Conservation (phyloP, 768 basidiomycete species). For the Tylopilus cervinicoccineus region DNA sequence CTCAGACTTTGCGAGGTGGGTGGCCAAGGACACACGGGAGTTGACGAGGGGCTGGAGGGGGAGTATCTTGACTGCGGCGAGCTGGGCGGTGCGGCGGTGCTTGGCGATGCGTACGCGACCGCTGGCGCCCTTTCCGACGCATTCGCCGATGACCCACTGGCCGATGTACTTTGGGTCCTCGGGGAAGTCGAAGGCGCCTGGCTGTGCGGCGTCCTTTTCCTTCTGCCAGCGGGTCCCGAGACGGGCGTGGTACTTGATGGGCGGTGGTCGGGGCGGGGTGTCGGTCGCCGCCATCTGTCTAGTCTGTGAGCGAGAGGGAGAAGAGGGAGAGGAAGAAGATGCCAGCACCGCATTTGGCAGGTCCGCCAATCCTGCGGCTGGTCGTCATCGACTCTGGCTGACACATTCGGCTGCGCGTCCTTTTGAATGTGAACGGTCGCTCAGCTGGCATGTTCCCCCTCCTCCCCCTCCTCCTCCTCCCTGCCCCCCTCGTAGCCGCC, state of each 20-base stretch:
- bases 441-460: constrained; percentile 6
- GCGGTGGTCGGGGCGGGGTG: constrained; percentile 66
- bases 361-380: too few species aligned
- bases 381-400: too few species aligned
- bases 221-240: constrained; percentile 83
- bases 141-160: constrained; percentile 91
- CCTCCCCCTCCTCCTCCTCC: constrained; percentile 14
- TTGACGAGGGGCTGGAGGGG: constrained; percentile 75
- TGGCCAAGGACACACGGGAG: constrained; percentile 64
- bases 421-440: too few species aligned
- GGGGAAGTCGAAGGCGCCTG: constrained; percentile 71
- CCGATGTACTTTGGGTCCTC: constrained; percentile 85
- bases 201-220: constrained; percentile 79
- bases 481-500: constrained; percentile 31
- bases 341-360: neutral
- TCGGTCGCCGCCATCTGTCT: constrained; percentile 31
- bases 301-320: constrained; percentile 13
- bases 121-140: constrained; percentile 90
- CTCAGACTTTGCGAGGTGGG: constrained; percentile 67
- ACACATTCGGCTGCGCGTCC: too few species aligned
- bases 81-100: constrained; percentile 80
- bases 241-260: constrained; percentile 66
- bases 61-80: constrained; percentile 95
- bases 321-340: neutral
- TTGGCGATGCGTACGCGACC: constrained; percentile 93